phyloP scores from a whole-genome alignment of 352 stramenopile species.

The Globisporangium iwayamae region DNA sequence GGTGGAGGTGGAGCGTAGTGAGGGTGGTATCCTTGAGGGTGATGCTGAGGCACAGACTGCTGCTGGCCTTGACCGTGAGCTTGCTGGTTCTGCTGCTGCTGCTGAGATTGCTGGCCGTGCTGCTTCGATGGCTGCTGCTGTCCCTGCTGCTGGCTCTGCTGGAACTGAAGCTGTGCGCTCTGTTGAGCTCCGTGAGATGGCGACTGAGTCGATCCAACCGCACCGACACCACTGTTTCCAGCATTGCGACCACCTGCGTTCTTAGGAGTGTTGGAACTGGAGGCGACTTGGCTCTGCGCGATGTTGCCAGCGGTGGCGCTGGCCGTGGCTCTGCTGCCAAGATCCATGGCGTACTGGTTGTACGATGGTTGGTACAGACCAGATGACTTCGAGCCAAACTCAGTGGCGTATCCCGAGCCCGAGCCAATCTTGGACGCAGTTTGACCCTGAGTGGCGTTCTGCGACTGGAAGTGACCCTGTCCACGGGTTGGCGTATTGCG shows the following conservation, averaged over 20 bases:
- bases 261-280: slow-evolving; percentile 62
- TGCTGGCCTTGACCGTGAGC: slow-evolving; percentile 28
- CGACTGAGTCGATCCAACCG: slow-evolving; percentile 42
- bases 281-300: slow-evolving; percentile 27
- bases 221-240: slow-evolving; percentile 13
- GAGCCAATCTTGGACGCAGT: slow-evolving; percentile 51
- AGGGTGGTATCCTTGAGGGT: slow-evolving; percentile 77
- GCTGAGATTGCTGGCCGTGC: slow-evolving; percentile 18
- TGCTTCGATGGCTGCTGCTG: slow-evolving; percentile 26
- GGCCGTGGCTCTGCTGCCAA: slow-evolving; percentile 34
- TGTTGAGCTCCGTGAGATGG: slow-evolving; percentile 53
- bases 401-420: slow-evolving; percentile 40
- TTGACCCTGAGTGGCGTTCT: slow-evolving; percentile 32
- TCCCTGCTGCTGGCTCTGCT: slow-evolving; percentile 35
- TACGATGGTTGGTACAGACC: slow-evolving; percentile 77
- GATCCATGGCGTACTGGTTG: slow-evolving; percentile 80
- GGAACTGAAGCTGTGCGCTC: slow-evolving; percentile 25
- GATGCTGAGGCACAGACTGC: slow-evolving; percentile 51
- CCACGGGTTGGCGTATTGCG: slow-evolving; percentile 58
- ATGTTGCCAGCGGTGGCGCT: slow-evolving; percentile 24
- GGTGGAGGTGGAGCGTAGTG: slow-evolving; percentile 82
- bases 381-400: slow-evolving; percentile 49
- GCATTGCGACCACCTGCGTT: slow-evolving; percentile 22
- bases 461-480: slow-evolving; percentile 49
- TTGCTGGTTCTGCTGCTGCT: slow-evolving; percentile 12